Evolutionary conservation across 176 grass and related monocot genomes (phyloP).

Genomic region (Poa annua): DNA sequence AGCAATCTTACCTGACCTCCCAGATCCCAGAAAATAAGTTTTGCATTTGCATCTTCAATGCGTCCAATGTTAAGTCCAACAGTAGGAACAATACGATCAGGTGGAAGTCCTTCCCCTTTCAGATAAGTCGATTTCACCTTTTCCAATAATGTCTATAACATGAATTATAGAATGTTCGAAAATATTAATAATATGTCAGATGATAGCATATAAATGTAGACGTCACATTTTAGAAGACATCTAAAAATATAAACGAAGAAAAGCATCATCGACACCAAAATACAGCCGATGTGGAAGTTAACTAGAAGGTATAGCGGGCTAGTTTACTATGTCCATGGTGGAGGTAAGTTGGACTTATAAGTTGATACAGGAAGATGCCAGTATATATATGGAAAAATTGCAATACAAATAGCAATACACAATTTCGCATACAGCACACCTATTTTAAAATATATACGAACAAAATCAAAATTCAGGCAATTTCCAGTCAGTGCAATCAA

Average conservation of each 20-base stretch:
- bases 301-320: conserved; percentile 6
- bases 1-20: conserved; percentile 83
- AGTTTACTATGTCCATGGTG: neutral
- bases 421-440: neutral
- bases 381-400: neutral
- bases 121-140: conserved; percentile 85
- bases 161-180: conserved; percentile 24
- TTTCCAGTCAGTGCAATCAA: conserved; percentile 19
- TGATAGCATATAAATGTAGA: neutral
- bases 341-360: neutral
- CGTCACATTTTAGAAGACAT: neutral
- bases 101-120: conserved; percentile 71
- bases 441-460: neutral
- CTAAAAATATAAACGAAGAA: neutral
- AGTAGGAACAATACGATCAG: conserved; percentile 84
- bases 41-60: conserved; percentile 81
- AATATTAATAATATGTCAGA: neutral
- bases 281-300: neutral
- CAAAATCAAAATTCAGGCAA: neutral
- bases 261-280: conserved; percentile 1
- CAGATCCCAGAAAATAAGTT: conserved; percentile 96
- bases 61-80: conserved; percentile 93
- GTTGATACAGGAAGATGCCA: neutral
- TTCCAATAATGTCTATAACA: conserved; percentile 75
- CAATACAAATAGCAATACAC: neutral